Conservation (phyloP, 495 filamentous ascomycete species). For the Penicillium odoratum region DNA sequence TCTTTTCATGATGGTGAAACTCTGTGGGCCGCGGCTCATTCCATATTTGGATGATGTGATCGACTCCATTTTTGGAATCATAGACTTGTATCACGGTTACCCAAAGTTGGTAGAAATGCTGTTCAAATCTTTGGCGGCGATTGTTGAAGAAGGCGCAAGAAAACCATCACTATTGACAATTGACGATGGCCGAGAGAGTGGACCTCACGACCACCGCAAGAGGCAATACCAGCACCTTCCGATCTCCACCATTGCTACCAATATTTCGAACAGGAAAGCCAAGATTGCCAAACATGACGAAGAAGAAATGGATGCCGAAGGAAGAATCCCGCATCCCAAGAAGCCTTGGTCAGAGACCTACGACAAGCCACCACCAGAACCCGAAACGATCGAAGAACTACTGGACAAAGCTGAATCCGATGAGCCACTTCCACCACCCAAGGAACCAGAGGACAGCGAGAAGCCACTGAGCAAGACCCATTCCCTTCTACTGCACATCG, state of each 20-base stretch:
- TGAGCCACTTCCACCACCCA: conserved; percentile 40
- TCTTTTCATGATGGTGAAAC: conserved; percentile 87
- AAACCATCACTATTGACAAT: conserved; percentile 58
- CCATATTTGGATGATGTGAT: conserved; percentile 92
- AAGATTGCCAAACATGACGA: conserved; percentile 34
- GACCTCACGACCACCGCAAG: conserved; percentile 39
- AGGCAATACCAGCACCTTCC: conserved; percentile 34
- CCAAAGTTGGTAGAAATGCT: conserved; percentile 80
- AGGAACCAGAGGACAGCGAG: conserved; percentile 52
- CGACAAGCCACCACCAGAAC: conserved; percentile 26
- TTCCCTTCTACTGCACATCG: conserved; percentile 65
- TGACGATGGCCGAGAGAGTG: conserved; percentile 29
- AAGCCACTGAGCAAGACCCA: conserved; percentile 57
- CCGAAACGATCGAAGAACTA: conserved; percentile 34
- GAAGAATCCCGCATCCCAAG: conserved; percentile 34
- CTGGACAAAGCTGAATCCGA: conserved; percentile 38
- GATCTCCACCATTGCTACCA: conserved; percentile 38
- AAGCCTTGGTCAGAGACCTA: conserved; percentile 40
- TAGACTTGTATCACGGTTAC: conserved; percentile 94
- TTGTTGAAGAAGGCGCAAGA: conserved; percentile 78
- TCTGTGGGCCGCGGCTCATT: conserved; percentile 78
- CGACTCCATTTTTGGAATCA: conserved; percentile 80
- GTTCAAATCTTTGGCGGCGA: conserved; percentile 75
- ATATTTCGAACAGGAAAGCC: conserved; percentile 37
- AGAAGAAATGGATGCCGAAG: conserved; percentile 35